A percentile compares a stretch with the other conserved stretches of the same genome.
phyloP scores from a whole-genome alignment of 164 flowering plant species.

The Paratinospora sagittata region DNA sequence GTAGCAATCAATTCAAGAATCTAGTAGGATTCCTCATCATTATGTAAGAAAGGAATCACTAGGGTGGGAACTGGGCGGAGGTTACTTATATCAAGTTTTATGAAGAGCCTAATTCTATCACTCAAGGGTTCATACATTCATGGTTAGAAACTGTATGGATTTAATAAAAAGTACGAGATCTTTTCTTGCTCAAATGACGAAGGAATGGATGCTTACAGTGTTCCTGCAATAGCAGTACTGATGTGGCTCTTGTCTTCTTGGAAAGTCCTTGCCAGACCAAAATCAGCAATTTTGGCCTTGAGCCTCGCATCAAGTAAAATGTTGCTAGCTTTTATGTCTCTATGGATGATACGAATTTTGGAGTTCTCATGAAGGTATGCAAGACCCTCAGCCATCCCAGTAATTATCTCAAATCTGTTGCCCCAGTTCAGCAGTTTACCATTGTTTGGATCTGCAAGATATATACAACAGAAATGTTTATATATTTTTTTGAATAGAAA shows the following conservation, averaged over 20 bases:
- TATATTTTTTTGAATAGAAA: no score
- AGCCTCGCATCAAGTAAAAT: conserved; percentile 44
- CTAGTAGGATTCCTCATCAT: no score
- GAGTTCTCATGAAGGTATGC: conserved; percentile 40
- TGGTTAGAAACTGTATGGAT: conserved; percentile 44
- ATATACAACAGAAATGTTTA: no score
- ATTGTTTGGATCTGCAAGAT: conserved; percentile 35
- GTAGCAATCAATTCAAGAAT: conserved; percentile 35
- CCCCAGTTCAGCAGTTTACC: conserved; percentile 50
- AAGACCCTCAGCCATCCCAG: conserved; percentile 53
- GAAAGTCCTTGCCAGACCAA: conserved; percentile 69
- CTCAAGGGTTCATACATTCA: conserved; percentile 44
- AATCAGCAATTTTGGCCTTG: conserved; percentile 64
- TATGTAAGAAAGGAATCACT: no score
- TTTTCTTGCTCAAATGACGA: no score
- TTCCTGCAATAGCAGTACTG: conserved; percentile 93
- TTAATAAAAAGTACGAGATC: conserved; percentile 13
- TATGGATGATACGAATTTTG: conserved; percentile 28
- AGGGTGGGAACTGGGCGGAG: no score
- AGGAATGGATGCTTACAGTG: conserved; percentile 44
- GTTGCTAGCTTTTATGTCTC: conserved; percentile 38
- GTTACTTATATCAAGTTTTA: no score
- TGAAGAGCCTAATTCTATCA: no score
- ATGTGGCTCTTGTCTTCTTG: conserved; percentile 90
- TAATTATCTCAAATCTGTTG: conserved; percentile 33